Evolutionary conservation across 2,329 filamentous ascomycete species (phyloP), one percentile per base, ranked within the genome.

Genomic region (Exophiala spinifera): DNA sequence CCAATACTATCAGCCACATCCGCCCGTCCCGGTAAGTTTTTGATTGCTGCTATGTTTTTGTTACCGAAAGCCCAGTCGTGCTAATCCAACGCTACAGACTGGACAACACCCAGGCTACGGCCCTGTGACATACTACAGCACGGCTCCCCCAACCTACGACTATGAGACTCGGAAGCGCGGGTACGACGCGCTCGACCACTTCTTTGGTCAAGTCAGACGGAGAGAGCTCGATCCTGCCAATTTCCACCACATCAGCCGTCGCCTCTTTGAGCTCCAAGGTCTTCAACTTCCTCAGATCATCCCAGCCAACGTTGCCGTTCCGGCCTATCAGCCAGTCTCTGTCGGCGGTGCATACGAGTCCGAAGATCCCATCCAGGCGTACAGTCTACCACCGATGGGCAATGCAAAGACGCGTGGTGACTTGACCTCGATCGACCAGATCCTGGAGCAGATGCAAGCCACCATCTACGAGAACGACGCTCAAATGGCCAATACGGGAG

Each of bases 401-500:
- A 95, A 91, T 65, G 80, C 95, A 52, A 86, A 92, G 67, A 96
- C 91, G 46, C 96, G 97, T 80, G 91, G 85, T 70, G 94, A 99
- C 69, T 79, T 99, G 40, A 78, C 95, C 69, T 91, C 95, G 70
- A 91, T 97, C 66, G 94, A 97, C 70, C 88, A 91, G 67, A 89
- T 97, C 70, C 82, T 99, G 51, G 91, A 96, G 74, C 90, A 96
- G 74, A 92, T 97, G 79, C 91, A 96, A 74, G 86, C 87, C 61
- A 96, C 92, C 43, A 90, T 97, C 46, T 97, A 97, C 69, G 94
- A 97, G 74, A 95, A 87, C 70, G 86, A 91, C 51, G 89, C 85
- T 64, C 86, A 91, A 47, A 86, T 90, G 28, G 89, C 89, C 2
- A 84, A 84, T 11, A 86, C 87, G 40, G 88, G 89, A 54, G 82